These are phyloP conservation scores for Ogataea ramenticola DNA, from an alignment of 805 yeast species.

Conservation along the genomic window DNA sequence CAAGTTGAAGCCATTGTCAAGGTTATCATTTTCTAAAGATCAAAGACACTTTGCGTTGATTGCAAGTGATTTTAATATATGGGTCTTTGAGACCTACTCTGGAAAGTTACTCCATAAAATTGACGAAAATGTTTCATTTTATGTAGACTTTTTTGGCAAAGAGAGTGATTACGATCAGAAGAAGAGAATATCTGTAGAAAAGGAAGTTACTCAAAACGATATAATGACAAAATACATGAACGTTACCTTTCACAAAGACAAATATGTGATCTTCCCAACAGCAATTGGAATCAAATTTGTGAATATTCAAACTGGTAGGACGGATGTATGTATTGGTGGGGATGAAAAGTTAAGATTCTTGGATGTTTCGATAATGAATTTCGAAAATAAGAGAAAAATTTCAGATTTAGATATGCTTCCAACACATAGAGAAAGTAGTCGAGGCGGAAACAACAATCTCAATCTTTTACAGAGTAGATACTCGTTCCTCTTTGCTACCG, in stretches of 20 bases:
- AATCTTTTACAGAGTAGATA: background rate
- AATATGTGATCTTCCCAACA: conserved; percentile 20
- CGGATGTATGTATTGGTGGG: conserved; percentile 19
- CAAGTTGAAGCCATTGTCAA: conserved; percentile 18
- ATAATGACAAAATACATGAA: conserved; percentile 3
- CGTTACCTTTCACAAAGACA: conserved; percentile 22
- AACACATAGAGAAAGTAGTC: background rate
- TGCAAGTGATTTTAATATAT: conserved; percentile 23
- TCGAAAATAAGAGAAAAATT: background rate
- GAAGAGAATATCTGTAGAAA: conserved; percentile 18
- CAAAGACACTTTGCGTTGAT: conserved; percentile 24
- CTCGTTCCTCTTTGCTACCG: conserved; percentile 1
- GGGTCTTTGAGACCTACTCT: conserved; percentile 25
- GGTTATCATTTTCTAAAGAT: conserved; percentile 20
- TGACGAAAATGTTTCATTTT: conserved; percentile 21
- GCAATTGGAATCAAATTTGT: conserved; percentile 24
- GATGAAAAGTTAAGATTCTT: conserved; percentile 23
- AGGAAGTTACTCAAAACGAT: conserved; percentile 10
- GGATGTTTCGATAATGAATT: conserved; percentile 4
- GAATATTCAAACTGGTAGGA: conserved; percentile 17
- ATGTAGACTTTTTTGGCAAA: conserved; percentile 17
- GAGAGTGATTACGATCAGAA: conserved; percentile 18
- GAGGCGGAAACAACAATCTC: no score
- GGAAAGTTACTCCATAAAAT: conserved; percentile 26
- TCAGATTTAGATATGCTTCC: background rate